Evolutionary conservation across 208 protist species (phyloP).

Genomic region (Novymonas esmeraldas): DNA sequence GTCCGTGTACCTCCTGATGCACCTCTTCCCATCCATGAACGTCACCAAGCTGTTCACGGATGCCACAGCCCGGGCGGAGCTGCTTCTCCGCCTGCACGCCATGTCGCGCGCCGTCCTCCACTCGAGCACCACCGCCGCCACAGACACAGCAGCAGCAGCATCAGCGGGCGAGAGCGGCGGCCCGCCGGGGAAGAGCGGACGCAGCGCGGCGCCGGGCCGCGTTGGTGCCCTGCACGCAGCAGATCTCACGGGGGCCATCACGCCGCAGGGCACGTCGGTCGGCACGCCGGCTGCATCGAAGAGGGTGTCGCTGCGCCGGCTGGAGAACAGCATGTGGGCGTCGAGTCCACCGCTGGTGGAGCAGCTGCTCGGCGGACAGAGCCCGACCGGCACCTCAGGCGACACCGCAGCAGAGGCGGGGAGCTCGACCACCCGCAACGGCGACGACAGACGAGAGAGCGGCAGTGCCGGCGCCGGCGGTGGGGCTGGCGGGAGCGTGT

Average conservation of each 20-base stretch:
- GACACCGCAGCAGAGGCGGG: neutral
- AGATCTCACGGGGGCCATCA: neutral
- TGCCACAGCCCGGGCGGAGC: constrained; percentile 9
- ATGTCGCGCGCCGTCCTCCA: neutral
- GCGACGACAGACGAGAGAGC: neutral
- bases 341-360: neutral
- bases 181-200: neutral
- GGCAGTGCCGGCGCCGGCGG: neutral
- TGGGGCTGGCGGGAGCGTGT: neutral
- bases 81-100: constrained; percentile 14
- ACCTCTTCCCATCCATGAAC: constrained; percentile 74
- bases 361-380: neutral
- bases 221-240: neutral
- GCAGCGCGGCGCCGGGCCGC: neutral
- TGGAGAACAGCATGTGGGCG: constrained; percentile 1
- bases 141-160: neutral
- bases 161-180: neutral
- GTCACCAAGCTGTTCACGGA: constrained; percentile 64
- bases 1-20: constrained; percentile 89
- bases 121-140: neutral
- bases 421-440: neutral
- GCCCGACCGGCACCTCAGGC: neutral
- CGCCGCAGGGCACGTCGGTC: neutral
- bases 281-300: neutral
- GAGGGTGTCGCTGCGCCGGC: neutral